These are phyloP conservation scores for Aspergillus sp. DNA, from an alignment of 2,329 filamentous ascomycete genomes.

Conservation along the genomic window DNA sequence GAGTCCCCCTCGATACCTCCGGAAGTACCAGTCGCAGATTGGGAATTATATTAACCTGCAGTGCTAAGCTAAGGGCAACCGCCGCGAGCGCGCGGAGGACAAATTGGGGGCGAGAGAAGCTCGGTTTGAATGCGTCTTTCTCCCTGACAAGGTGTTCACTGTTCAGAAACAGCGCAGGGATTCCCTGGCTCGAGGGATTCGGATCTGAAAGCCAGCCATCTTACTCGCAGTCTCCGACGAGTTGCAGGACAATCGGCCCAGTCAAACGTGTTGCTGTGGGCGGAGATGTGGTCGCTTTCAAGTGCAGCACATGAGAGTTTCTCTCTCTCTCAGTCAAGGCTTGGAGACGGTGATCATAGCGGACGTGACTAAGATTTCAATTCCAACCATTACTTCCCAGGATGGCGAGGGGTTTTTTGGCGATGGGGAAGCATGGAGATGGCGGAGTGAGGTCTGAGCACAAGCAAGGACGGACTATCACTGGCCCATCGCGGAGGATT, in stretches of 20 bases:
- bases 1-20: not conserved
- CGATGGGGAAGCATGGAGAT: not conserved
- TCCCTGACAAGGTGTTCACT: not conserved
- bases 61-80: constrained; percentile 3
- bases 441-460: constrained; percentile 5
- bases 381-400: not conserved
- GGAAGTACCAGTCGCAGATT: not conserved
- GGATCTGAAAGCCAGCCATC: constrained; percentile 11
- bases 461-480: not conserved
- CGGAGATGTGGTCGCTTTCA: constrained; percentile 27
- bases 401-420: not conserved
- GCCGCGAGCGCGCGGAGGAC: constrained; percentile 8
- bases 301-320: constrained; percentile 19
- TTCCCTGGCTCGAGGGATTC: not conserved
- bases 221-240: constrained; percentile 7
- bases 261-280: constrained; percentile 15
- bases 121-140: not conserved
- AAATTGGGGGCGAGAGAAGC: not conserved
- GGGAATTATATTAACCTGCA: constrained; percentile 10
- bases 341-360: constrained; percentile 2
- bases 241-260: constrained; percentile 12
- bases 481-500: constrained; percentile 1
- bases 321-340: not conserved
- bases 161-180: constrained; percentile 5
- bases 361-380: constrained; percentile 1